A percentile compares a stretch with the other conserved stretches of the same genome.
phyloP scores from a whole-genome alignment of 768 basidiomycete species.

The Tulasnella sp. region DNA sequence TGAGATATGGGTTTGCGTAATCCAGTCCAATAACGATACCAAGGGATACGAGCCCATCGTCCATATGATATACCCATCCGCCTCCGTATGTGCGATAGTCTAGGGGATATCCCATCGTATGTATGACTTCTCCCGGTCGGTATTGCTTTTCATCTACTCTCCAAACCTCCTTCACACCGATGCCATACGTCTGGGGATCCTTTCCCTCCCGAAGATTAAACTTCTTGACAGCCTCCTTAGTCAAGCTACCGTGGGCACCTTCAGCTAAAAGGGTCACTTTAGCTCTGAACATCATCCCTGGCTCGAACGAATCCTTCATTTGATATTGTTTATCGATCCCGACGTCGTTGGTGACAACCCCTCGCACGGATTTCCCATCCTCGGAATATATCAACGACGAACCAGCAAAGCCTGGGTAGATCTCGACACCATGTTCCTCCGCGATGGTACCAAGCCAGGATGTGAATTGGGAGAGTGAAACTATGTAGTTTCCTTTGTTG shows the following conservation, averaged over 20 bases:
- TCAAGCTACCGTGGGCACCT: conserved; percentile 85
- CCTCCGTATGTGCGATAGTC: conserved; percentile 78
- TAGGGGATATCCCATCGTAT: conserved; percentile 91
- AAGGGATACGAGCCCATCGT: conserved; percentile 72
- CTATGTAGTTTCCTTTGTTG: conserved; percentile 86
- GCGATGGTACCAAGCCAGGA: conserved; percentile 82
- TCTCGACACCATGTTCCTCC: conserved; percentile 66
- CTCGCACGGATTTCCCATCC: conserved; percentile 48
- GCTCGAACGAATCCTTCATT: conserved; percentile 81
- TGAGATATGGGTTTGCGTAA: conserved; percentile 85
- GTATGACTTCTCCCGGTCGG: conserved; percentile 67
- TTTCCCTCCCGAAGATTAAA: conserved; percentile 55
- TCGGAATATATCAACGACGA: conserved; percentile 62
- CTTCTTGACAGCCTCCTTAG: conserved; percentile 60
- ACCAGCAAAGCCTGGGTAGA: conserved; percentile 96
- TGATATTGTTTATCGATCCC: conserved; percentile 66
- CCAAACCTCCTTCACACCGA: conserved; percentile 98
- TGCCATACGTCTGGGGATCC: conserved; percentile 89
- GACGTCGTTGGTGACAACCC: conserved; percentile 87
- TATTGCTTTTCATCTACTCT: conserved; percentile 54
- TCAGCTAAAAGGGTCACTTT: conserved; percentile 88
- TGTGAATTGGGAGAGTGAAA: conserved; percentile 77
- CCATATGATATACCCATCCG: conserved; percentile 93
- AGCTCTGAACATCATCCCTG: conserved; percentile 90
- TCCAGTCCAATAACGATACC: conserved; percentile 91